These are phyloP conservation scores for Hydrangea macrophylla DNA, from an alignment of 148 eudicot genomes.

Conservation along the genomic window DNA sequence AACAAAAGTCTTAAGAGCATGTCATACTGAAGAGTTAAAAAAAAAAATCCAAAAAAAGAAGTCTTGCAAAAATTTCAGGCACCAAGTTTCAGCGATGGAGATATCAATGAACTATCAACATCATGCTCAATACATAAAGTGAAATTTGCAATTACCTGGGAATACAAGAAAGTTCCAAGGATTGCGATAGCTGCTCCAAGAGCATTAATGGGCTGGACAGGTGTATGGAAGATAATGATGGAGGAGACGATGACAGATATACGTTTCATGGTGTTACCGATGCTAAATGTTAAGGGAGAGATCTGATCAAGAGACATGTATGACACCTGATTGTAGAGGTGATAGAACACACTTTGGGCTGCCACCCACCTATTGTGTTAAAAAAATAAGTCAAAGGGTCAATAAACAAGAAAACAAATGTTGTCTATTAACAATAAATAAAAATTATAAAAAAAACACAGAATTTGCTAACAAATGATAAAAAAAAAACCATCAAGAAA, in stretches of 20 bases:
- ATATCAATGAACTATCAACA: background rate
- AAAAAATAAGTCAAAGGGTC: constrained; percentile 16
- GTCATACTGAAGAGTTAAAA: too few relatives aligned
- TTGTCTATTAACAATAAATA: background rate
- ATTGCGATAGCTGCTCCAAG: constrained; percentile 46
- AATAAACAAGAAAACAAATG: background rate
- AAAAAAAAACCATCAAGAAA: background rate
- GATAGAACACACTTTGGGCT: constrained; percentile 44
- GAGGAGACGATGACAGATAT: constrained; percentile 45
- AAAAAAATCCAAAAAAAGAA: background rate
- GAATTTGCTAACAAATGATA: background rate
- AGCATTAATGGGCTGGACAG: constrained; percentile 39
- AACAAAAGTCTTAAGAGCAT: background rate
- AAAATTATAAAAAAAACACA: background rate
- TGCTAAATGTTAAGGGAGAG: constrained; percentile 43
- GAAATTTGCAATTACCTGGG: constrained; percentile 27
- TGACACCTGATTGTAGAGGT: constrained; percentile 44
- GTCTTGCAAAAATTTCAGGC: background rate
- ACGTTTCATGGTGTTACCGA: constrained; percentile 46
- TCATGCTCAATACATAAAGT: background rate
- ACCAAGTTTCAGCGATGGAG: background rate
- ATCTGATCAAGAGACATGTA: constrained; percentile 42
- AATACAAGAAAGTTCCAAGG: constrained; percentile 46
- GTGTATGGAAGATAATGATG: constrained; percentile 39
- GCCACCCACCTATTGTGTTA: constrained; percentile 34